Percentiles rank a stretch among this genome's conserved stretches.
These are phyloP conservation scores for Penicillium egyptiacum DNA, from an alignment of 495 filamentous ascomycete genomes.

Conservation along the genomic window DNA sequence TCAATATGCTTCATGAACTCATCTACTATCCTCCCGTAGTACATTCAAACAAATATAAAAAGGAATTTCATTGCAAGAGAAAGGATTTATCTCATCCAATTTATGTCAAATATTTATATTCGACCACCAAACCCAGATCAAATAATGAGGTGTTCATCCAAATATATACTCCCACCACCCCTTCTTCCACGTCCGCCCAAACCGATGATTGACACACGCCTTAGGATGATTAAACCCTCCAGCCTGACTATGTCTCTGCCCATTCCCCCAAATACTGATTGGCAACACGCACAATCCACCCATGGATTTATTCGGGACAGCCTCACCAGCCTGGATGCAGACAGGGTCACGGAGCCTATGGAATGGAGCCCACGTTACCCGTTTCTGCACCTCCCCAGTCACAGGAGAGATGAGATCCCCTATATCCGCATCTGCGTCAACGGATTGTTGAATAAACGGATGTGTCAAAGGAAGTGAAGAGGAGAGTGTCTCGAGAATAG, in stretches of 20 bases:
- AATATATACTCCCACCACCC: constrained; percentile 37
- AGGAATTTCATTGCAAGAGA: neutral
- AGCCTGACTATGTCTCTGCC: constrained; percentile 43
- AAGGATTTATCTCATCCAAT: neutral
- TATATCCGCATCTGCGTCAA: constrained; percentile 29
- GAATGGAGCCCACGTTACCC: constrained; percentile 48
- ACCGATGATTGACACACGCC: constrained; percentile 45
- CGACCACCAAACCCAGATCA: neutral
- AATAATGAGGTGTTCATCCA: constrained; percentile 12
- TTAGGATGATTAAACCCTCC: constrained; percentile 31
- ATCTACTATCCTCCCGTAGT: neutral
- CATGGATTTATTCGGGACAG: constrained; percentile 21
- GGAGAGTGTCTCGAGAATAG: constrained; percentile 40
- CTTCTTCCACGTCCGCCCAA: constrained; percentile 41
- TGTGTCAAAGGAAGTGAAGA: constrained; percentile 34
- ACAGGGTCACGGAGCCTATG: constrained; percentile 32
- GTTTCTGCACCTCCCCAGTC: neutral
- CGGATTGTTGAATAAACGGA: constrained; percentile 28
- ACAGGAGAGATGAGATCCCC: constrained; percentile 25
- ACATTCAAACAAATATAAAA: neutral
- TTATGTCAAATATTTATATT: neutral
- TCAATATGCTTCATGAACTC: neutral
- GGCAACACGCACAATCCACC: constrained; percentile 46
- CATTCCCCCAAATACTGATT: constrained; percentile 46
- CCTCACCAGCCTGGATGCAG: constrained; percentile 34